Evolutionary conservation across 805 yeast genomes (phyloP).

Genomic region (Kluyveromyces lactis): DNA sequence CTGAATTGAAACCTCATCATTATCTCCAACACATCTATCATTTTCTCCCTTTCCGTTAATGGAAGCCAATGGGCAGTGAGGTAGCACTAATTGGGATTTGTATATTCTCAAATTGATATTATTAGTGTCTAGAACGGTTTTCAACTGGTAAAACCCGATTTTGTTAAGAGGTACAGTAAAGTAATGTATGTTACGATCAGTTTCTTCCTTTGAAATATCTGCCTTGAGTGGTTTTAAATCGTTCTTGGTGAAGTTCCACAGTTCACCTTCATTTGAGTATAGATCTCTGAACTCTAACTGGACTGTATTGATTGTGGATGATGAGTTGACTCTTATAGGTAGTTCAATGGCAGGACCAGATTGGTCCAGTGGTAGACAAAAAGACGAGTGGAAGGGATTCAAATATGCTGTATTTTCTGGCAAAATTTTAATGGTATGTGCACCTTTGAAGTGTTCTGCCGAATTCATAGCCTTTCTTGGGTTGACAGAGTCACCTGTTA

Average conservation of each 20-base stretch:
- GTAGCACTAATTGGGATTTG: constrained; percentile 55
- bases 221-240: constrained; percentile 39
- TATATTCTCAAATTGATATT: constrained; percentile 52
- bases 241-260: constrained; percentile 46
- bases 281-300: constrained; percentile 57
- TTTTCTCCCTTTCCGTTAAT: constrained; percentile 34
- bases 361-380: constrained; percentile 45
- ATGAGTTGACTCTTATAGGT: constrained; percentile 76
- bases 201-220: constrained; percentile 14
- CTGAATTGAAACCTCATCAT: constrained; percentile 43
- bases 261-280: constrained; percentile 37
- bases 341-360: constrained; percentile 32
- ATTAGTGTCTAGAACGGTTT: constrained; percentile 58
- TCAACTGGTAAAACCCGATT: constrained; percentile 74
- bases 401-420: constrained; percentile 86
- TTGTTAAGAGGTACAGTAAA: constrained; percentile 54
- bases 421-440: constrained; percentile 73
- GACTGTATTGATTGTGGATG: constrained; percentile 59
- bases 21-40: constrained; percentile 58
- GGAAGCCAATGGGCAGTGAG: constrained; percentile 70
- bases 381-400: constrained; percentile 62
- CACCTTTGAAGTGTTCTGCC: constrained; percentile 66
- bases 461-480: constrained; percentile 19
- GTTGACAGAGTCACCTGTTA: constrained; percentile 40
- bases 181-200: constrained; percentile 36